phyloP scores from a whole-genome alignment of 176 grass and related monocot species.

The Eremochloa ophiuroides region DNA sequence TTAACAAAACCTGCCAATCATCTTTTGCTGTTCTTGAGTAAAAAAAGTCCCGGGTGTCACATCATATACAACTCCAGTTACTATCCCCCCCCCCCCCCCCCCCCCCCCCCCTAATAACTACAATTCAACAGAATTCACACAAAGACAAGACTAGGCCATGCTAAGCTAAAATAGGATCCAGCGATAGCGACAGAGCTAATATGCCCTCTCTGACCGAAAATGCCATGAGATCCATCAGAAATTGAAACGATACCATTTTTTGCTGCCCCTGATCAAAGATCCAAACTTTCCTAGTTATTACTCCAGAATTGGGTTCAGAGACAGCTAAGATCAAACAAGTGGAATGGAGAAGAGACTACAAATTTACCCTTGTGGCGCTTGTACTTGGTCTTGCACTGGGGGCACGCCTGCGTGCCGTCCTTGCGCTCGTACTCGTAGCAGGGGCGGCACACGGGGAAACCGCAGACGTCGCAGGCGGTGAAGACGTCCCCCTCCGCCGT shows the following conservation, averaged over 20 bases:
- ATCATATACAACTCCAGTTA: background rate
- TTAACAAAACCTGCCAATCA: background rate
- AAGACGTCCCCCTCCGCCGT: constrained; percentile 91
- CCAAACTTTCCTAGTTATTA: background rate
- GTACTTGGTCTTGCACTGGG: constrained; percentile 99
- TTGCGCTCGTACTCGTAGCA: constrained; percentile 99
- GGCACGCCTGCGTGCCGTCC: constrained; percentile 89
- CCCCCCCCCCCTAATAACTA: too few species aligned
- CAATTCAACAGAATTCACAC: constrained; percentile 13
- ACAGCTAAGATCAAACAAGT: background rate
- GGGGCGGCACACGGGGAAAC: constrained; percentile 84
- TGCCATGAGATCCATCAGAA: constrained; percentile 6
- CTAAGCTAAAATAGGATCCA: background rate
- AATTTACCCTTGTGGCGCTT: constrained; percentile 93
- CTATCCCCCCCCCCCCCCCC: background rate
- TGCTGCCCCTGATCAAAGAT: constrained; percentile 6
- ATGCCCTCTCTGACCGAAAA: background rate
- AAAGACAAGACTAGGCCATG: background rate
- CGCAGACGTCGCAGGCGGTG: constrained; percentile 84
- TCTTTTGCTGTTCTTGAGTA: background rate
- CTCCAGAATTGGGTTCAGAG: background rate
- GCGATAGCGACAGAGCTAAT: background rate
- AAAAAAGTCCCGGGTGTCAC: background rate
- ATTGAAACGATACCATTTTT: background rate
- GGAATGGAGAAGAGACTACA: background rate